Conservation (phyloP, 1,284 basidiomycete genomes). For the Laetiporus sulphureus region DNA sequence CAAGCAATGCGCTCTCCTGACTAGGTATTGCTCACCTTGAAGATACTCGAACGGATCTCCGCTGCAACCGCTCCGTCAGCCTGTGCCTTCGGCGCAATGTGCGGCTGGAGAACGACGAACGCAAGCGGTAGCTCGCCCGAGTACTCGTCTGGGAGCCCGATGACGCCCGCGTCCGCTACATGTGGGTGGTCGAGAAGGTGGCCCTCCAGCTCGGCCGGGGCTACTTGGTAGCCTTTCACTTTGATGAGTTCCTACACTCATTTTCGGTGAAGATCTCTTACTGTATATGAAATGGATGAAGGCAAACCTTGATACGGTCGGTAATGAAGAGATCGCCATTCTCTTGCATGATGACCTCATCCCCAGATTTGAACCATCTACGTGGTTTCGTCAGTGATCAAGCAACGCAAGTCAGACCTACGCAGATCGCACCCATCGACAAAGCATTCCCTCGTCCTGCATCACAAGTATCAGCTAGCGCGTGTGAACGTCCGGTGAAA, state of each 20-base stretch:
- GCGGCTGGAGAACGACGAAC: conserved; percentile 29
- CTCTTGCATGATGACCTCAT: conserved; percentile 52
- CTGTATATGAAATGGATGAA: background rate
- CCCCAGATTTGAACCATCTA: conserved; percentile 64
- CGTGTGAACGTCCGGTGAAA: too few species aligned
- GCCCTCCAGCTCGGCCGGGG: conserved; percentile 41
- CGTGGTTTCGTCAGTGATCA: too few species aligned
- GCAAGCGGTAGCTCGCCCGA: conserved; percentile 39
- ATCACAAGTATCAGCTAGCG: too few species aligned
- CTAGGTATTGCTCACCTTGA: background rate
- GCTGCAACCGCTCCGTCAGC: conserved; percentile 2
- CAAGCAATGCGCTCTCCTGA: background rate
- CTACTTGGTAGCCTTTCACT: conserved; percentile 26
- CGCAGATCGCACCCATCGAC: conserved; percentile 34
- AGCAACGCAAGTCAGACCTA: too few species aligned
- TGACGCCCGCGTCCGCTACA: conserved; percentile 59
- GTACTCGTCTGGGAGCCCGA: conserved; percentile 41
- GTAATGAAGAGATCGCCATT: conserved; percentile 57
- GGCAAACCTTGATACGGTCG: conserved; percentile 57
- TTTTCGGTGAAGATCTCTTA: background rate
- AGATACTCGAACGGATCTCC: conserved; percentile 4
- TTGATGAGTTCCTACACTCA: conserved; percentile 25
- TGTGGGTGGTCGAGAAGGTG: conserved; percentile 59
- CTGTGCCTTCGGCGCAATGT: conserved; percentile 5
- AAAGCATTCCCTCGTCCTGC: conserved; percentile 55